Conservation (phyloP, 2,329 filamentous ascomycete genomes). For the Tolypocladium paradoxum region DNA sequence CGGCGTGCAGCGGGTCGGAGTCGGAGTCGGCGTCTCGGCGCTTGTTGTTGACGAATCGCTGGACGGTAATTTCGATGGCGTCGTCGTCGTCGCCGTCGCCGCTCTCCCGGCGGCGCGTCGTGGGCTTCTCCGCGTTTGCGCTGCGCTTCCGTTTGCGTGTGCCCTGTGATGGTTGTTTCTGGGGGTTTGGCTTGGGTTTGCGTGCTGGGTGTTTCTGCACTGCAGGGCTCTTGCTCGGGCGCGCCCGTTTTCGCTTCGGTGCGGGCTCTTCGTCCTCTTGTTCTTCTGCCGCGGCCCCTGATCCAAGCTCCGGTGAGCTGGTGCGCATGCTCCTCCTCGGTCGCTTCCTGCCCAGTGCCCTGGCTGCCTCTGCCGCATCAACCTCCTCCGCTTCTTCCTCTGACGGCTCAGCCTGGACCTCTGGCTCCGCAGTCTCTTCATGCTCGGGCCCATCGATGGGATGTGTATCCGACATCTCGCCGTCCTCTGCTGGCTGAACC, state of each 20-base stretch:
- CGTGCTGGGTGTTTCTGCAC: constrained; percentile 27
- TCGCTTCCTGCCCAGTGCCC: constrained; percentile 30
- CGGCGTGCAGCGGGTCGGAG: constrained; percentile 34
- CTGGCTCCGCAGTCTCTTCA: constrained; percentile 5
- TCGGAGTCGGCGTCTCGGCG: constrained; percentile 29
- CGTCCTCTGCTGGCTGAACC: constrained; percentile 5
- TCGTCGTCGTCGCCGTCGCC: constrained; percentile 11
- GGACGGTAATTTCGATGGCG: constrained; percentile 45
- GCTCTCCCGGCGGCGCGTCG: constrained; percentile 11
- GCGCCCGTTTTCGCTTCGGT: constrained; percentile 26
- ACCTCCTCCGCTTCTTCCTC: constrained; percentile 33
- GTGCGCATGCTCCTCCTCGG: constrained; percentile 24
- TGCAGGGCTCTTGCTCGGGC: constrained; percentile 27
- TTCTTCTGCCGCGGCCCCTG: constrained; percentile 18
- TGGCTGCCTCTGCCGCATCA: constrained; percentile 30
- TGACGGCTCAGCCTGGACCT: constrained; percentile 8
- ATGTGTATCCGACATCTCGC: not conserved
- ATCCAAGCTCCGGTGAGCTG: constrained; percentile 32
- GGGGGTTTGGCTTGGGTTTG: constrained; percentile 10
- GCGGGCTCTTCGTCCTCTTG: constrained; percentile 9
- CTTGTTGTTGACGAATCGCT: constrained; percentile 44
- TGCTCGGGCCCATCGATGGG: constrained; percentile 4
- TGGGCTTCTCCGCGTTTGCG: constrained; percentile 2
- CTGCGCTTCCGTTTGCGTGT: constrained; percentile 1
- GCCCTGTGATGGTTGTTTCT: not conserved